A percentile compares a stretch with the other conserved stretches of the same genome.
Evolutionary conservation across 2,329 filamentous ascomycete genomes (phyloP).

Genomic region (Apiospora pterosperma): DNA sequence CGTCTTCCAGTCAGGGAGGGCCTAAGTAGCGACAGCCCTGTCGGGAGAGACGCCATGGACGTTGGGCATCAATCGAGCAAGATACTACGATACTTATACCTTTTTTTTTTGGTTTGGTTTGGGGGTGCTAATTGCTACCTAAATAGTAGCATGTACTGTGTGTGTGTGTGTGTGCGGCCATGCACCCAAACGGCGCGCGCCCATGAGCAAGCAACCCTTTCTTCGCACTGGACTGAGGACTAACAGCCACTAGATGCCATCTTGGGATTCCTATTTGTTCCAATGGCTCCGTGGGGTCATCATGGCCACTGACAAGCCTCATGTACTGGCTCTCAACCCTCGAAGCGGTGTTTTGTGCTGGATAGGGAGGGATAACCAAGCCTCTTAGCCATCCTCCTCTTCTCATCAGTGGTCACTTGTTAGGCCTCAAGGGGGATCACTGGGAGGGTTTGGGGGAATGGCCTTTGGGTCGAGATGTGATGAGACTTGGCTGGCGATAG

Average conservation of each 20-base stretch:
- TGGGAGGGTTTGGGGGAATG: background rate
- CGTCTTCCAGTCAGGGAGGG: background rate
- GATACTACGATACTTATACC: background rate
- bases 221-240: conserved; percentile 7
- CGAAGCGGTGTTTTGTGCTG: background rate
- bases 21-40: conserved; percentile 2
- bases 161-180: conserved; percentile 11
- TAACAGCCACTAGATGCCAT: conserved; percentile 16
- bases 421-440: background rate
- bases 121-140: conserved; percentile 1
- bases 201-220: conserved; percentile 21
- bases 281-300: conserved; percentile 18
- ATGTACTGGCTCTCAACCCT: conserved; percentile 5
- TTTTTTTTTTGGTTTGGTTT: background rate
- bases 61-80: conserved; percentile 4
- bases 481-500: background rate
- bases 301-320: conserved; percentile 19
- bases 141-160: conserved; percentile 1
- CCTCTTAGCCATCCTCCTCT: conserved; percentile 8
- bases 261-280: conserved; percentile 23
- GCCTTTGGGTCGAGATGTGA: background rate
- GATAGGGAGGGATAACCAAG: background rate
- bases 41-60: background rate
- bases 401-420: conserved; percentile 6
- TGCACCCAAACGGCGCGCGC: conserved; percentile 17